Conservation (phyloP, 2,329 filamentous ascomycete species). For the Monosporascus sp. region DNA sequence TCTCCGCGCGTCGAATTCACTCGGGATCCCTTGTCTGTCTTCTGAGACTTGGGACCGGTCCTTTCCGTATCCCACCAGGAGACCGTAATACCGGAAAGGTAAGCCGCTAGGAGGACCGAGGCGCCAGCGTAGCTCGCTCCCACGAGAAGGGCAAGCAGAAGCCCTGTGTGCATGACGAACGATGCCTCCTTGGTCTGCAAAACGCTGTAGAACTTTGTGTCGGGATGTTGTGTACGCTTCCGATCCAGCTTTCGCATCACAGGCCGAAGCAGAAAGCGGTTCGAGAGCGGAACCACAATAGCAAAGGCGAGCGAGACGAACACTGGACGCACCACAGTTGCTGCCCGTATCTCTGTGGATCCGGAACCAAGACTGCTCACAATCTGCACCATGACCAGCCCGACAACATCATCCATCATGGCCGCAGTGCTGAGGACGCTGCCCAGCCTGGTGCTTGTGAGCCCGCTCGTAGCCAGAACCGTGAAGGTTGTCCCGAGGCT, state of each 20-base stretch:
- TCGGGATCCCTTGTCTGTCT: too few species aligned
- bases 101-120: constrained; percentile 58
- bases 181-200: constrained; percentile 28
- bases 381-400: constrained; percentile 71
- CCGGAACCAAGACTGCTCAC: constrained; percentile 56
- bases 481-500: constrained; percentile 49
- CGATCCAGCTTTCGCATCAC: constrained; percentile 29
- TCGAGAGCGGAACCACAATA: constrained; percentile 37
- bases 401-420: constrained; percentile 78
- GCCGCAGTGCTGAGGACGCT: constrained; percentile 66
- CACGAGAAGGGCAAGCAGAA: constrained; percentile 45
- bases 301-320: constrained; percentile 48
- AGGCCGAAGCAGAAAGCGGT: constrained; percentile 39
- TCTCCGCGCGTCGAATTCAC: too few species aligned
- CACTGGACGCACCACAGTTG: constrained; percentile 38
- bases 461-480: constrained; percentile 38
- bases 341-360: constrained; percentile 17
- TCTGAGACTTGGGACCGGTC: background rate
- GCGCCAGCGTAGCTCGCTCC: constrained; percentile 55
- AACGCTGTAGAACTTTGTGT: constrained; percentile 9
- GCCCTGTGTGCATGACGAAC: constrained; percentile 41
- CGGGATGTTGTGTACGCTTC: constrained; percentile 14
- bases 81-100: constrained; percentile 53
- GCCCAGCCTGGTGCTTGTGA: constrained; percentile 43
- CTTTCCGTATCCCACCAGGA: constrained; percentile 52